Evolutionary conservation across 768 basidiomycete genomes (phyloP).

Genomic region (Trametes punicea): DNA sequence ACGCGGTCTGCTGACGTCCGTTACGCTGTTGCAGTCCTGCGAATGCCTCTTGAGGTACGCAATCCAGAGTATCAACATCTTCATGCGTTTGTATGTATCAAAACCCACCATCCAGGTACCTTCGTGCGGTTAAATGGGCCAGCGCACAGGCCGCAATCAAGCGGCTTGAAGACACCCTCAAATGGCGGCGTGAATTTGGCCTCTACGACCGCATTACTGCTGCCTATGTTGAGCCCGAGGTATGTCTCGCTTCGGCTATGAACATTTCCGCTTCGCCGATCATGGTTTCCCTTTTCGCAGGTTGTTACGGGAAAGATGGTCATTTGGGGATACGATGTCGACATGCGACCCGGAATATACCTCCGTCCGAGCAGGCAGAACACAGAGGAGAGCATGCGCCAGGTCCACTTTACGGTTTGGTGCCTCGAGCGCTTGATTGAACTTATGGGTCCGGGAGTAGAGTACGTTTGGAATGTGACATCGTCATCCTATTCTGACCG

Average conservation of each 20-base stretch:
- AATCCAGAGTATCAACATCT: neutral
- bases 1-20: neutral
- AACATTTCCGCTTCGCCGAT: neutral
- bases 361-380: slow-evolving; percentile 73
- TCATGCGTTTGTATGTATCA: neutral
- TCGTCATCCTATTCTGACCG: neutral
- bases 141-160: slow-evolving; percentile 49
- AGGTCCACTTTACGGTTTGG: slow-evolving; percentile 75
- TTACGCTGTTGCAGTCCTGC: slow-evolving; percentile 38
- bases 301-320: slow-evolving; percentile 81
- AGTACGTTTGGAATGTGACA: slow-evolving; percentile 44
- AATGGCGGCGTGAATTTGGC: slow-evolving; percentile 80
- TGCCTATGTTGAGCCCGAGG: slow-evolving; percentile 71
- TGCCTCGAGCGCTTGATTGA: slow-evolving; percentile 74
- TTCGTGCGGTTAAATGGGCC: slow-evolving; percentile 79
- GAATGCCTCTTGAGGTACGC: slow-evolving; percentile 68
- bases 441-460: slow-evolving; percentile 77
- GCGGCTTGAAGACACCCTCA: slow-evolving; percentile 67
- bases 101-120: slow-evolving; percentile 42
- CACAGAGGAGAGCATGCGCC: slow-evolving; percentile 62
- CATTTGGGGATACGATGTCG: slow-evolving; percentile 69
- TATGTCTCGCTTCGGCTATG: slow-evolving; percentile 27
- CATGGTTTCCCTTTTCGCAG: slow-evolving; percentile 31
- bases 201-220: slow-evolving; percentile 60
- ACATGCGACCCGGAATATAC: slow-evolving; percentile 65